Percentiles rank a stretch among this genome's conserved stretches.
Conservation (phyloP, 2,329 filamentous ascomycete genomes). For the Diaporthe nobilis region DNA sequence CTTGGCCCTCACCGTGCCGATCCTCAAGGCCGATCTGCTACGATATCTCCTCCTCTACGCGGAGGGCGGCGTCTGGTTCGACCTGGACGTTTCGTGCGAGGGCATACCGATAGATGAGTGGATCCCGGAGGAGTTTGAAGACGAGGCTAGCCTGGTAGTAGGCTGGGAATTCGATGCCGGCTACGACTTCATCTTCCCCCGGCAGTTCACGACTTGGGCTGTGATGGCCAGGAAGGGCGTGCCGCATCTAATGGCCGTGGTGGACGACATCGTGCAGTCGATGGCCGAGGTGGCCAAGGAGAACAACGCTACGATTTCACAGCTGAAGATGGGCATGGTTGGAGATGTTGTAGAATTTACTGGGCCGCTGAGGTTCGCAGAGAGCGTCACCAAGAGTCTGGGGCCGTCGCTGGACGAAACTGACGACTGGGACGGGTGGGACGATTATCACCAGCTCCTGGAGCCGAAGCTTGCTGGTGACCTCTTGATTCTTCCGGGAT, state of each 20-base stretch:
- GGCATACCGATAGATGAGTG: slow-evolving; percentile 52
- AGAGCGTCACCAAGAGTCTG: slow-evolving; percentile 37
- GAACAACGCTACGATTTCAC: slow-evolving; percentile 34
- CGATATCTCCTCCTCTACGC: slow-evolving; percentile 81
- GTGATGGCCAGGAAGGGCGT: slow-evolving; percentile 42
- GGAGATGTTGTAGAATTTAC: slow-evolving; percentile 43
- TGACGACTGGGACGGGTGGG: slow-evolving; percentile 20
- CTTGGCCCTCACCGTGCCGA: slow-evolving; percentile 46
- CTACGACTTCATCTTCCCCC: slow-evolving; percentile 38
- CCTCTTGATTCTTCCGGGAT: slow-evolving; percentile 15
- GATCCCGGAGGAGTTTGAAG: slow-evolving; percentile 46
- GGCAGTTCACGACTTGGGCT: slow-evolving; percentile 43
- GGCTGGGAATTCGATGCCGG: slow-evolving; percentile 49
- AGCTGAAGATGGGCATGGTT: slow-evolving; percentile 39
- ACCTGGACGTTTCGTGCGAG: slow-evolving; percentile 58
- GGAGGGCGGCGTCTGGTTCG: slow-evolving; percentile 80
- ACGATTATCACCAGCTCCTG: neutral
- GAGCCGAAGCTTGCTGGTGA: slow-evolving; percentile 27
- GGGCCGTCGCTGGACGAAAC: slow-evolving; percentile 19
- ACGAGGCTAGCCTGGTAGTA: slow-evolving; percentile 44
- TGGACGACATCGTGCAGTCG: slow-evolving; percentile 41
- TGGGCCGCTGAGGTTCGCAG: slow-evolving; percentile 41
- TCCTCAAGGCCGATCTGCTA: slow-evolving; percentile 76
- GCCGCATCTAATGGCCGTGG: slow-evolving; percentile 40
- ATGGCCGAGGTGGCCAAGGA: neutral